These are phyloP conservation scores for Microthlaspi erraticum DNA, from an alignment of 345 rosid species.

Conservation along the genomic window DNA sequence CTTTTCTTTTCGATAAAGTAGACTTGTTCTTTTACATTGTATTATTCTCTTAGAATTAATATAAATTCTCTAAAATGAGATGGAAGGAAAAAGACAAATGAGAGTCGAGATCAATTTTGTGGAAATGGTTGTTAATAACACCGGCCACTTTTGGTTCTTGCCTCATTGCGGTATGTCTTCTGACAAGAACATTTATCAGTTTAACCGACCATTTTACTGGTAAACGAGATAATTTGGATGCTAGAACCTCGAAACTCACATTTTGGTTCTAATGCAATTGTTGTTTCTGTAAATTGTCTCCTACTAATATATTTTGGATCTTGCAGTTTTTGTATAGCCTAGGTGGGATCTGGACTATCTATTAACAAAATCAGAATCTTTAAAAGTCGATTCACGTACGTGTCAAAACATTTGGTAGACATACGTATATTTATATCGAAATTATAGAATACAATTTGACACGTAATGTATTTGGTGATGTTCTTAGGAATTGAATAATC, in stretches of 20 bases:
- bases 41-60: background rate
- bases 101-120: background rate
- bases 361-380: background rate
- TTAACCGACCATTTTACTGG: conserved; percentile 26
- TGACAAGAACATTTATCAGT: background rate
- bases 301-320: background rate
- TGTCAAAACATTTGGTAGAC: conserved; percentile 21
- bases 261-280: background rate
- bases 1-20: conserved; percentile 15
- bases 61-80: background rate
- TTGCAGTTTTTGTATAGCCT: conserved; percentile 19
- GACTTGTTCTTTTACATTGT: background rate
- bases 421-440: background rate
- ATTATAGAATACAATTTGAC: conserved; percentile 12
- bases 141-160: conserved; percentile 21
- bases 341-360: conserved; percentile 33
- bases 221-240: background rate
- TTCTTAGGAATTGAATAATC: background rate
- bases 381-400: conserved; percentile 22
- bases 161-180: background rate
- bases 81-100: conserved; percentile 7
- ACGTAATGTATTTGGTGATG: conserved; percentile 15
- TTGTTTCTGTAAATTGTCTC: background rate
- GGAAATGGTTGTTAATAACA: conserved; percentile 21
- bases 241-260: conserved; percentile 6